Evolutionary conservation across 1,284 basidiomycete species (phyloP), one percentile per base, ranked within the genome.

Genomic region (Pseudozyma tsukubaensis): DNA sequence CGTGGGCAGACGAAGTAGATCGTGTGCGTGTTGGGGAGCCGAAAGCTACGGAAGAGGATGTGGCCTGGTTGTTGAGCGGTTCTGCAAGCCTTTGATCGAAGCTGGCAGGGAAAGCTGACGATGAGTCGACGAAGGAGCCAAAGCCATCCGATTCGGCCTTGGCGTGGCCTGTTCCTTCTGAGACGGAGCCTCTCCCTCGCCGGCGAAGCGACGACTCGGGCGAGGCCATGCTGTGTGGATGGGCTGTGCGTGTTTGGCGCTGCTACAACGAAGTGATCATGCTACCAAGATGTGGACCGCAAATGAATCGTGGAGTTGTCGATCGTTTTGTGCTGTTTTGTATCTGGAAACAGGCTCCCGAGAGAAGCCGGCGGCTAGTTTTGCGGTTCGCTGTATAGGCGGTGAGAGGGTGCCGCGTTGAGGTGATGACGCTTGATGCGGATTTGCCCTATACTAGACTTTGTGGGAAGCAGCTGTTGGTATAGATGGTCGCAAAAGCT

Each of bases 61-160:
- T 19, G 4, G 52, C 60, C 32, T 58, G 55, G 10, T 49, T 8
- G 7, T 68, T 64, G 13, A 68, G 54, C 14, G 68, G 57, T 16
- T 61, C 60, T 0, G 63, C 57, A 3, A 64, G 54, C 24, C 50
- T 48, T 2, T 63, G 58, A 19, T 76, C 73, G 34, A 72, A 76
- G 52, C 57, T 59, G 18, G 55, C 54, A 3, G 72, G 64, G 29
- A 68, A 64, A 6, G 68, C 48, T 12, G 60, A 50, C 7, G 64
- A 59, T 6, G 73, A 50, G 14, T 71, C 73, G 51, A 76, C 69
- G 16, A 76, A 76, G 51, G 73, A 76, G 12, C 73, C 69, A 44
- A 76, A 76, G 37, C 68, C 73, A 44, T 76, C 68, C 5, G 68
- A 76, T 40, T 63, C 62, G 21, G 54, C 34, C n/a, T 59, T 36